These are phyloP conservation scores for Zopfia rhizophila DNA, from an alignment of 2,329 filamentous ascomycete genomes.

Conservation along the genomic window DNA sequence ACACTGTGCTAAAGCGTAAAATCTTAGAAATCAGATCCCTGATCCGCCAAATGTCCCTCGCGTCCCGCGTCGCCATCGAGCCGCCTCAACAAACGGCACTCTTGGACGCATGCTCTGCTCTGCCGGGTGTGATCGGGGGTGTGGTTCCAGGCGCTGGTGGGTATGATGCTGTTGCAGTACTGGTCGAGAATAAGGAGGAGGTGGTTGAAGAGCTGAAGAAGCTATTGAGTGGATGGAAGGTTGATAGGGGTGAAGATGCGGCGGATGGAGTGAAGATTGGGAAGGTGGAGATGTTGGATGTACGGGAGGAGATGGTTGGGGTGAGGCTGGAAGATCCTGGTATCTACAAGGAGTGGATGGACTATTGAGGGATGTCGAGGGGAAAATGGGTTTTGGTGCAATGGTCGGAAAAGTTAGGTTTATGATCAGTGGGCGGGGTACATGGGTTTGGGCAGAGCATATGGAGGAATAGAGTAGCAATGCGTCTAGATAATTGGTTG, in stretches of 20 bases:
- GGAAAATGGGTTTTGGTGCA: no score
- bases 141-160: constrained; percentile 95
- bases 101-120: constrained; percentile 75
- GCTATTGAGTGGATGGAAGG: constrained; percentile 74
- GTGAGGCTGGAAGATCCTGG: constrained; percentile 54
- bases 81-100: constrained; percentile 85
- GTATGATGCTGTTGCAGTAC: constrained; percentile 85
- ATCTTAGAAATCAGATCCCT: constrained; percentile 65
- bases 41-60: constrained; percentile 79
- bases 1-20: constrained; percentile 62
- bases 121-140: constrained; percentile 87
- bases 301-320: constrained; percentile 79
- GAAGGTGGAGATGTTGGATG: constrained; percentile 74
- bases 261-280: constrained; percentile 61
- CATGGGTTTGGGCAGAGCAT: no score
- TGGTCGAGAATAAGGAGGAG: constrained; percentile 77
- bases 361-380: no score
- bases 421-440: no score
- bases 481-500: no score
- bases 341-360: constrained; percentile 55
- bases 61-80: constrained; percentile 86
- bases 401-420: no score
- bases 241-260: constrained; percentile 43
- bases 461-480: no score
- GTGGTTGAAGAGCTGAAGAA: constrained; percentile 69